Base-by-base conservation (phyloP, 495 filamentous ascomycete species). In the Penicillium malachiteum region DNA sequence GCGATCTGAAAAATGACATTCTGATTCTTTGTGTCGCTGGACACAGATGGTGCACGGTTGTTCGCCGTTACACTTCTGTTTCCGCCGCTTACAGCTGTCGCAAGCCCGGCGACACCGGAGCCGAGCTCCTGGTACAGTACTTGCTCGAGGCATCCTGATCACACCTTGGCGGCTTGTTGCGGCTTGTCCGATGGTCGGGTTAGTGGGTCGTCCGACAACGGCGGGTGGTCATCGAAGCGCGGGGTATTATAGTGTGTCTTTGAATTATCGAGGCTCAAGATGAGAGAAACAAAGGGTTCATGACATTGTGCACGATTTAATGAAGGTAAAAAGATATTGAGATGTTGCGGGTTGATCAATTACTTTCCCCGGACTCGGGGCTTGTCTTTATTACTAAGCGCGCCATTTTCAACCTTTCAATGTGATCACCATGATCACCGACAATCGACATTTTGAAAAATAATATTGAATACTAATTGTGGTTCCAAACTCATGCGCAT, bases 41-140 rank as follows among this genome's bases (percentile, higher is more conserved):
- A 76, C 58, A 73, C 85, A 90, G 26, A 85, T 88, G 47, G 82
- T 83, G 63, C 87, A 91, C 26, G 85, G 87, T 51, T 81, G 81
- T 52, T 83, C 68, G 48, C 87, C 87, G 70, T 91, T 87, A 71
- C 87, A 90, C 81, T 90, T 90, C 72, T 90, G 87, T 71, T 90
- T 90, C 60, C 88, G 80, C 50, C 85, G 77, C 74, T 90, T 91
- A 75, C 88, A 91, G 62, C 82, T 86, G 59, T 90, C 85, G 69
- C 88, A 91, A 37, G 88, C 88, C 56, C 71, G 62, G 48, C 71
- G 62, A 55, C 71, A 74, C 26, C 74, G 72, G 41, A 75, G 70
- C 4, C 74, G 70, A 16, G 65, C 66, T 12, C 72, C 70, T 10
- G 72, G 61, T 11, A 64, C 55, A 3, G 68, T 67, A 51, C 60